Evolutionary conservation across 148 eudicot species (phyloP), one percentile per base, ranked within the genome.

Genomic region (Diospyros kaki): DNA sequence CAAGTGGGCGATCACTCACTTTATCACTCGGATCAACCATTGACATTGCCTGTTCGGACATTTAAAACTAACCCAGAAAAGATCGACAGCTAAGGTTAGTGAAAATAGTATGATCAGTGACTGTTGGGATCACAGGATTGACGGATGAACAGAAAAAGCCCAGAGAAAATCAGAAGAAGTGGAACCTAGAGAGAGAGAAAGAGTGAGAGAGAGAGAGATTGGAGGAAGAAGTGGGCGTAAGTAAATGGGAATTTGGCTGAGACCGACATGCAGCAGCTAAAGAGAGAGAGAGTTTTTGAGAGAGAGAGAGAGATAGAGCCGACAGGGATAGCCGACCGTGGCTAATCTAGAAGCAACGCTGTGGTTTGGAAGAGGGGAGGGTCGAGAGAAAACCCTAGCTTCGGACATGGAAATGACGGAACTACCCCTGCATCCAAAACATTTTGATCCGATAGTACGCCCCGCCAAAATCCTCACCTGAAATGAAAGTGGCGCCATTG

Each of bases 21-120:
- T 87, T 91, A 51, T 88, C 85, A 60, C 78, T 82, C 68, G 76
- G 92, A 93, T 93, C 97, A 83, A 83, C 89, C 94, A 88, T 91
- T 61, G 48, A 3, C 15, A 60, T 12, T 55, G 43, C 15, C n/a
- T 42, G 4, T 55, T 5, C 38, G 68, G 74, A 64, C 76, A 81
- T 79, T 77, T 60, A 66, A 68, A 17, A 50, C 62, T 48, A 77
- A 76, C 90, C 87, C 86, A 78, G 82, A 75, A 43, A 54, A 68
- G 69, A 78, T 39, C 38, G 71, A 64, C n/a, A 1, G 73, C 44
- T 41, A 28, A 28, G 76, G n/a, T 11, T 67, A 54, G 8, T n/a
- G 54, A 38, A 56, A 73, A 52, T 61, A 28, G 28, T 28, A 28
- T 28, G 28, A 28, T 28, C 28, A 28, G 28, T 28, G 28, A 28